Conservation (phyloP, 2,329 filamentous ascomycete species). For the Epichloe aotearoae region DNA sequence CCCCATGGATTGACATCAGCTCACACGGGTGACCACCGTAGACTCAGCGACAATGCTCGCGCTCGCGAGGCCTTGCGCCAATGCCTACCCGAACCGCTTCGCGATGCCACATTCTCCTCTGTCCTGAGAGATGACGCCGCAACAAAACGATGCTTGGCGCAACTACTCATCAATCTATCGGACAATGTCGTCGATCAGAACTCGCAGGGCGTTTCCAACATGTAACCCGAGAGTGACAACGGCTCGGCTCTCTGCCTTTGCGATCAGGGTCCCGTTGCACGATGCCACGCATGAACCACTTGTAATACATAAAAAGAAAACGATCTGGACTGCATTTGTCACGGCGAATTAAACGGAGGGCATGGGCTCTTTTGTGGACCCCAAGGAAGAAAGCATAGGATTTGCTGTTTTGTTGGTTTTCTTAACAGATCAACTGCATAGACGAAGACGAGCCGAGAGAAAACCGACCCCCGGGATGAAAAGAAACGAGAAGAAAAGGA, state of each 20-base stretch:
- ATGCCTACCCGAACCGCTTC: conserved; percentile 95
- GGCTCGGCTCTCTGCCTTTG: neutral
- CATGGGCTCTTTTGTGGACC: neutral
- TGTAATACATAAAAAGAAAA: neutral
- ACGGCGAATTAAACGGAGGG: neutral
- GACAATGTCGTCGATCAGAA: conserved; percentile 58
- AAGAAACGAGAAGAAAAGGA: neutral
- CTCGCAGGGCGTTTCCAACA: conserved; percentile 21
- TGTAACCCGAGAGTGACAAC: conserved; percentile 15
- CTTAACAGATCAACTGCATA: neutral
- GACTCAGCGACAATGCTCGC: conserved; percentile 88
- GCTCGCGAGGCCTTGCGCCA: conserved; percentile 90
- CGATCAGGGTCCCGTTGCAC: neutral
- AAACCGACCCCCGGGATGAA: neutral
- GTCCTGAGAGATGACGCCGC: conserved; percentile 94
- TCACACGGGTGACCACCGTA: conserved; percentile 24
- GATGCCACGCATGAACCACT: conserved; percentile 4
- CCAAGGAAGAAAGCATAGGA: neutral
- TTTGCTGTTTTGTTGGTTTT: neutral
- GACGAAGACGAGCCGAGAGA: neutral
- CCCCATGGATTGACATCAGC: neutral
- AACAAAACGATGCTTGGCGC: conserved; percentile 94
- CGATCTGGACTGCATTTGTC: neutral
- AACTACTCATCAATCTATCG: conserved; percentile 89
- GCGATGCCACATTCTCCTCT: conserved; percentile 92